These are phyloP conservation scores for Zhuliangozyma parablackwelliae DNA, from an alignment of 1,139 yeast species.

Conservation along the genomic window DNA sequence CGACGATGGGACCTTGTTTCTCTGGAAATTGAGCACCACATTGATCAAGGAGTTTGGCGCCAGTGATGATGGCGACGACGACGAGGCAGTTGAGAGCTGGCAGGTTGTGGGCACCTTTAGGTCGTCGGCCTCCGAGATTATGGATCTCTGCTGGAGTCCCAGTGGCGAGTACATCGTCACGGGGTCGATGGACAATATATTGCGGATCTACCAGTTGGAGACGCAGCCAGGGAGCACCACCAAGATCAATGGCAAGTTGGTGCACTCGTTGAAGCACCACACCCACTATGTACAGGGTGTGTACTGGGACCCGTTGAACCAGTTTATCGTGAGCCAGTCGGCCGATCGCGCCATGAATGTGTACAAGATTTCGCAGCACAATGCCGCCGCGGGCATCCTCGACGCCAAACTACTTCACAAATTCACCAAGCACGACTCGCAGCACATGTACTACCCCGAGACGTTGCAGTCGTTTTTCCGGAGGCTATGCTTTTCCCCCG, in stretches of 20 bases:
- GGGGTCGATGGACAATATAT: conserved; percentile 86
- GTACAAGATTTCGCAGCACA: conserved; percentile 23
- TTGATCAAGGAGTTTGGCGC: conserved; percentile 55
- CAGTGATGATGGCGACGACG: conserved; percentile 37
- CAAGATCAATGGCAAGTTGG: conserved; percentile 52
- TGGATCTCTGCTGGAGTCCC: conserved; percentile 92
- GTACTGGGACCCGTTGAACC: conserved; percentile 85
- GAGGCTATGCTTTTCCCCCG: conserved; percentile 80
- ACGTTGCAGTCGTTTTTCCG: conserved; percentile 87
- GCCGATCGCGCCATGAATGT: conserved; percentile 82
- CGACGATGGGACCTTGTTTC: conserved; percentile 83
- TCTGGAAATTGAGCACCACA: conserved; percentile 66
- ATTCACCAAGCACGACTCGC: conserved; percentile 21
- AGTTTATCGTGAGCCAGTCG: conserved; percentile 78
- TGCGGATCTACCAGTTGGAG: conserved; percentile 52
- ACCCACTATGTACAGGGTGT: conserved; percentile 93
- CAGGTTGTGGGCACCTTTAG: conserved; percentile 34
- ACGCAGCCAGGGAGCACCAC: neutral
- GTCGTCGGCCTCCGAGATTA: conserved; percentile 68
- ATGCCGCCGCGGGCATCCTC: neutral
- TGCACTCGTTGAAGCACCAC: conserved; percentile 68
- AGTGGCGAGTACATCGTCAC: conserved; percentile 69
- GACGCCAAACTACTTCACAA: conserved; percentile 8
- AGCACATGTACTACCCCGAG: conserved; percentile 68
- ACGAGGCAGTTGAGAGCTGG: conserved; percentile 73